phyloP scores from a whole-genome alignment of 352 stramenopile genomes.

The Phytophthora europaea region DNA sequence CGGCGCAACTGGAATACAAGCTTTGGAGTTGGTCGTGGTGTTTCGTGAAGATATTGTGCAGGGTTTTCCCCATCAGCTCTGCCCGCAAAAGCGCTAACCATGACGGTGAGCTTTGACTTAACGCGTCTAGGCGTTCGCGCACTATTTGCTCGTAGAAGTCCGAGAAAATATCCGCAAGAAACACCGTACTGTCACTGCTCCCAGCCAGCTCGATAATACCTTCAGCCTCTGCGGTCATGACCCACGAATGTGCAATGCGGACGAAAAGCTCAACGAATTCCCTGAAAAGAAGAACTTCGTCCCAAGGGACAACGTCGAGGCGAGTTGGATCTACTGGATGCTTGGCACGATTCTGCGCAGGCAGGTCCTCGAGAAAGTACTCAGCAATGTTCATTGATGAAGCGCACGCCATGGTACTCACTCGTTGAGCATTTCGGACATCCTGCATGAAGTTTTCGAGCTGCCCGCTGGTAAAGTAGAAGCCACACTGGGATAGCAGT shows the following conservation, averaged over 20 bases:
- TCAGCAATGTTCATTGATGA: constrained; percentile 21
- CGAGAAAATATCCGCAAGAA: constrained; percentile 53
- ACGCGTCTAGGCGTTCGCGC: constrained; percentile 35
- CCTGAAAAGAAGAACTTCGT: constrained; percentile 59
- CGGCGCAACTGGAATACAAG: constrained; percentile 42
- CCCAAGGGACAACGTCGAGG: constrained; percentile 45
- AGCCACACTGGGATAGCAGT: constrained; percentile 54
- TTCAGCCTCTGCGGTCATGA: constrained; percentile 23
- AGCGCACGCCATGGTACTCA: constrained; percentile 31
- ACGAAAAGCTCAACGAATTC: constrained; percentile 82
- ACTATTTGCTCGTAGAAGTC: constrained; percentile 59
- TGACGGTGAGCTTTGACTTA: constrained; percentile 18
- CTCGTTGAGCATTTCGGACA: constrained; percentile 51
- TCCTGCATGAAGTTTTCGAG: constrained; percentile 50
- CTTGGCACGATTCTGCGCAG: constrained; percentile 30
- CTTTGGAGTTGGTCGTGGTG: constrained; percentile 45
- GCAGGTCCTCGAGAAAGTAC: constrained; percentile 26
- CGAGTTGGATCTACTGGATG: constrained; percentile 28
- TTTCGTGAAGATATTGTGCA: constrained; percentile 54
- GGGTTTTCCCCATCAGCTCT: constrained; percentile 53
- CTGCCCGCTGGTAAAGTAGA: constrained; percentile 50
- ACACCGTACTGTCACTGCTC: constrained; percentile 11
- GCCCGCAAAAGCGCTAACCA: constrained; percentile 36
- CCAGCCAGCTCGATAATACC: constrained; percentile 19
- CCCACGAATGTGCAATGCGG: constrained; percentile 49